A percentile compares a stretch with the other conserved stretches of the same genome.
phyloP scores from a whole-genome alignment of 805 yeast species.

The Schwanniomyces sp. region DNA sequence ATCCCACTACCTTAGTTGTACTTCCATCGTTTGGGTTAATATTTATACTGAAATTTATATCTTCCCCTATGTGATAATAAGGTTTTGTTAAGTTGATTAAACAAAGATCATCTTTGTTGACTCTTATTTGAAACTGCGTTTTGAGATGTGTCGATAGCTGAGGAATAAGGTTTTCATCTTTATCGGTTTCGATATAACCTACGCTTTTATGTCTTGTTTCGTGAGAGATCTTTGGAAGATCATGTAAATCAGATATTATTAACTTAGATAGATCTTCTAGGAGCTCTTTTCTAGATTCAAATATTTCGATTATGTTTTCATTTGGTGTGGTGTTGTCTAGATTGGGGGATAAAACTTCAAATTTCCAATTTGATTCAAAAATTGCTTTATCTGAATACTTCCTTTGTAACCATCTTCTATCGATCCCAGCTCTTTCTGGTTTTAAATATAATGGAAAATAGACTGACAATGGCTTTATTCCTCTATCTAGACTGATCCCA shows the following conservation, averaged over 20 bases:
- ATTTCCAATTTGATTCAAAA: conserved; percentile 30
- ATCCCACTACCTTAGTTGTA: conserved; percentile 31
- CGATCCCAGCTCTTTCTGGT: conserved; percentile 22
- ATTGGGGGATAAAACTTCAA: conserved; percentile 6
- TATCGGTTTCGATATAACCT: conserved; percentile 10
- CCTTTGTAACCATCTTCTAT: conserved; percentile 27
- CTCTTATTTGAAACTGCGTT: conserved; percentile 37
- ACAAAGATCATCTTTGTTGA: conserved; percentile 33
- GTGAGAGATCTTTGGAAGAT: conserved; percentile 33
- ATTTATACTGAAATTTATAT: conserved; percentile 31
- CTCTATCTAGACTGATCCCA: conserved; percentile 19
- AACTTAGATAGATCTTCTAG: conserved; percentile 30
- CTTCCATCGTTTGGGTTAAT: conserved; percentile 17
- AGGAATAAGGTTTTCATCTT: conserved; percentile 13
- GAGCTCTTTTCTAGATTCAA: conserved; percentile 17
- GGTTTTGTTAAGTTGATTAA: conserved; percentile 30
- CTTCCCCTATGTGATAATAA: conserved; percentile 39
- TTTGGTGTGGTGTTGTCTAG: conserved; percentile 1
- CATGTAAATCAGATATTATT: conserved; percentile 30
- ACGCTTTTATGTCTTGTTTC: conserved; percentile 31
- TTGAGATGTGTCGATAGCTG: conserved; percentile 29
- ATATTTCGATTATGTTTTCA: not conserved
- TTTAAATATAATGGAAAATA: conserved; percentile 36
- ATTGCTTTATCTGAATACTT: conserved; percentile 24
- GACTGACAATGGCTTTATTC: conserved; percentile 18